Evolutionary conservation across 441 rosid genomes (phyloP), one percentile per base, ranked within the genome.

Genomic region (Hypseocharis bilobata): DNA sequence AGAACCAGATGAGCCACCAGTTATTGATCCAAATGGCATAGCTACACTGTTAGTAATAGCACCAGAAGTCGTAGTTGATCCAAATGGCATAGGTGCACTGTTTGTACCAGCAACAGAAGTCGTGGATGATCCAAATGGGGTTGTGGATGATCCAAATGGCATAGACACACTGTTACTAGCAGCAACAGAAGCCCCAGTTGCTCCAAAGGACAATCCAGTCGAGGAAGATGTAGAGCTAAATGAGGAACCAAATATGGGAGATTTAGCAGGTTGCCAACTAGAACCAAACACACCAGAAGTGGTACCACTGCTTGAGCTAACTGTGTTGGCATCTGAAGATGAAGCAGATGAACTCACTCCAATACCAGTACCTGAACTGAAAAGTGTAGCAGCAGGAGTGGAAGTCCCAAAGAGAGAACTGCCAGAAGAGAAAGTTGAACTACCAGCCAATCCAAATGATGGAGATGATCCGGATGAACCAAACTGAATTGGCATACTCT

Each of bases 181-280:
- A 64, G 74, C 67, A 63, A 38, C 72, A 59, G 86, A 72, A 62
- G 83, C 58, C 23, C 88, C 71, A n/a, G 83, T 56, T 51, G 69
- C 82, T 54, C 86, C 89, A 70, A 83, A 86, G 11, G 63, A 29
- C 74, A 83, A 82, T 2, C 62, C 68, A 5, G 80, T 70, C 26
- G 84, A 62, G 20, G 85, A 68, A 5, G 89, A 64, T 23, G 82
- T 36, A 40, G 87, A 68, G 74, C 52, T 69, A 65, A 74, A 62
- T 26, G 81, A 40, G 25, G 86, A 66, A 68, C 76, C 75, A 68
- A 85, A 84, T 42, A 56, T 14, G 17, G 87, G 66, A 55, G 78
- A 45, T 58, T 76, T 77, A 22, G 84, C 62, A 32, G 89, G 60
- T 70, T 75, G 86, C 90, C 87, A 87, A 63, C 69, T 76, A 42